phyloP scores from a whole-genome alignment of 2,329 filamentous ascomycete species.

The Diplocarpon mali region DNA sequence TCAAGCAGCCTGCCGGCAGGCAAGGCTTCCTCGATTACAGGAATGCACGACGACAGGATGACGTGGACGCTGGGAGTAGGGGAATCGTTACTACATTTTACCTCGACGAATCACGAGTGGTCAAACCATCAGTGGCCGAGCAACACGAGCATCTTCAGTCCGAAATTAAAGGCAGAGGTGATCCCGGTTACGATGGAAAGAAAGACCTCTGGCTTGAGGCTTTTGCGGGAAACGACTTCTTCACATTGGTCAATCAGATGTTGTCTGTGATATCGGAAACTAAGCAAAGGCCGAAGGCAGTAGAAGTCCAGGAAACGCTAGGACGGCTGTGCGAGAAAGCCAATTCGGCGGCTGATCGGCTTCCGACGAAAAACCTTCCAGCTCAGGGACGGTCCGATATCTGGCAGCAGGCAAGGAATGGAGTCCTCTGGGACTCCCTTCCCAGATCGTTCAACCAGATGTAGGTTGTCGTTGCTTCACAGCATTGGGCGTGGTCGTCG shows the following conservation, averaged over 20 bases:
- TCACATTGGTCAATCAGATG: not conserved
- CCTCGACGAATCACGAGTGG: not conserved
- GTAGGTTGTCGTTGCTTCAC: not conserved
- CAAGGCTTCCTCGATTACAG: not conserved
- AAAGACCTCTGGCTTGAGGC: not conserved
- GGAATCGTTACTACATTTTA: not conserved
- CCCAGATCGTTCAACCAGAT: not conserved
- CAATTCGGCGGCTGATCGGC: not conserved
- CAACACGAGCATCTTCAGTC: not conserved
- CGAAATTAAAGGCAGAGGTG: not conserved
- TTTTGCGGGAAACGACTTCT: not conserved
- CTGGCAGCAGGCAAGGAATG: not conserved
- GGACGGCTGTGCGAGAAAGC: not conserved
- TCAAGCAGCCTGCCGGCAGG: not conserved
- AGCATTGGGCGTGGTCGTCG: not conserved
- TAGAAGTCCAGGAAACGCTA: not conserved
- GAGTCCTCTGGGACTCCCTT: not conserved
- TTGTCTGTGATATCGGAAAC: not conserved
- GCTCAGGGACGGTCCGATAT: not conserved
- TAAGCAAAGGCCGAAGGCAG: not conserved
- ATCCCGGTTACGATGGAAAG: not conserved
- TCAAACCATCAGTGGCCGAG: not conserved
- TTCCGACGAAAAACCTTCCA: not conserved
- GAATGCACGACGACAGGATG: not conserved
- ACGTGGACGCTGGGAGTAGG: not conserved